Evolutionary conservation across 2,329 filamentous ascomycete genomes (phyloP), one percentile per base, ranked within the genome.

Genomic region (Aspergillus sojae): DNA sequence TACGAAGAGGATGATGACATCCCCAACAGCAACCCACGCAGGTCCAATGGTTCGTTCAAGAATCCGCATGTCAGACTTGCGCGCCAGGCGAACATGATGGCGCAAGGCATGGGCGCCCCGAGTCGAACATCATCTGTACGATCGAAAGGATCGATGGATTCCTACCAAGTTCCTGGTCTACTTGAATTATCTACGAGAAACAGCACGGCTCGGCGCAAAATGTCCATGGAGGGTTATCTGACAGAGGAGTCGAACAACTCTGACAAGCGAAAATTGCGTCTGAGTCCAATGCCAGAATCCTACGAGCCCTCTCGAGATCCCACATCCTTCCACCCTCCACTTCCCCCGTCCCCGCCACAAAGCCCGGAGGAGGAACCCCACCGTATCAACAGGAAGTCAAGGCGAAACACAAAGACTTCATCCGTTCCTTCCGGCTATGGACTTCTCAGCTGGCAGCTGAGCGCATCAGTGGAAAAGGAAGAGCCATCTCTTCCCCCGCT

Each of bases 401-500:
- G 71, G 60, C 69, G 70, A 60, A 70, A 69, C 50, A 66, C 71
- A 12, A 71, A 66, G 46, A 60, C 68, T 10, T 66, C 70, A 9
- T 67, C 70, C 16, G 53, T 66, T 21, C 63, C 70, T n/a, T 75
- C 74, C 1, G 77, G 77, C n/a, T 79, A 78, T 61, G 76, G 74
- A 2, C 67, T 76, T 23, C 54, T 79, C 41, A 74, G 76, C 16
- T 72, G 73, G 11, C 74, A 73, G 14, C 67, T 79, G 52, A 74
- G 72, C 54, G 69, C 69, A 2, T 72, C 77, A 21, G 54, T 67
- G 4, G 67, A 68, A 32, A 67, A 72, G 53, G 70, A 71, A 12
- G 68, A 66, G 68, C 76, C 68, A 32, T 65, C 62, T 36, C 71
- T 77, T 14, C 73, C 77, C 4, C 92, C 92, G 1, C 85, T 96